Percentiles rank a stretch among this genome's conserved stretches.
phyloP scores from a whole-genome alignment of 768 basidiomycete species.

The Lentinula detonsa region DNA sequence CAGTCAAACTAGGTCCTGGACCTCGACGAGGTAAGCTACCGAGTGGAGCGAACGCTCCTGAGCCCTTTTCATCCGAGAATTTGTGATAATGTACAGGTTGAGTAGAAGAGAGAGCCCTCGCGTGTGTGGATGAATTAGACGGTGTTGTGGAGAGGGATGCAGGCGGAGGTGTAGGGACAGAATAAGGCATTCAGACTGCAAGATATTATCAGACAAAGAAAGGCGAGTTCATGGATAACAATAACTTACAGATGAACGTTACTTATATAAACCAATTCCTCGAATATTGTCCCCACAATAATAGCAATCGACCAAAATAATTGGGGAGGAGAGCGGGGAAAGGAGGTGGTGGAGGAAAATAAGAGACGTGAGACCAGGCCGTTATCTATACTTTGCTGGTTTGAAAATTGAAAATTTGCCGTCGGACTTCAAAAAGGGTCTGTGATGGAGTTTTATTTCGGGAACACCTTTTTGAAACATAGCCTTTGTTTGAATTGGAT shows the following conservation, averaged over 20 bases:
- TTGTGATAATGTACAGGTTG: not conserved
- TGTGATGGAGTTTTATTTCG: not conserved
- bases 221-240: not conserved
- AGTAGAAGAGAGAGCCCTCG: not conserved
- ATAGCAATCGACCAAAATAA: not conserved
- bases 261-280: not conserved
- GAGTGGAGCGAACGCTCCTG: slow-evolving; percentile 45
- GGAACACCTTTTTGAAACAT: not conserved
- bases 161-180: not conserved
- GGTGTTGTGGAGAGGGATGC: not conserved
- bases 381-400: not conserved
- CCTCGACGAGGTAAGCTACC: slow-evolving; percentile 38
- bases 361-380: not conserved
- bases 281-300: not conserved
- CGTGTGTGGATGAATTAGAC: not conserved
- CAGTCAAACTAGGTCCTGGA: slow-evolving; percentile 15
- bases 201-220: not conserved
- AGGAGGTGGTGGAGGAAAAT: not conserved
- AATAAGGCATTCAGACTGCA: not conserved
- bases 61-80: slow-evolving; percentile 30
- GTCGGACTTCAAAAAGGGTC: not conserved
- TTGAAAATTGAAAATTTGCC: not conserved
- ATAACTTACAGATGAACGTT: not conserved
- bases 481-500: not conserved
- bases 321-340: not conserved